Evolutionary conservation across 306 rosid species (phyloP).

Genomic region (Sphenostylis stenocarpa): DNA sequence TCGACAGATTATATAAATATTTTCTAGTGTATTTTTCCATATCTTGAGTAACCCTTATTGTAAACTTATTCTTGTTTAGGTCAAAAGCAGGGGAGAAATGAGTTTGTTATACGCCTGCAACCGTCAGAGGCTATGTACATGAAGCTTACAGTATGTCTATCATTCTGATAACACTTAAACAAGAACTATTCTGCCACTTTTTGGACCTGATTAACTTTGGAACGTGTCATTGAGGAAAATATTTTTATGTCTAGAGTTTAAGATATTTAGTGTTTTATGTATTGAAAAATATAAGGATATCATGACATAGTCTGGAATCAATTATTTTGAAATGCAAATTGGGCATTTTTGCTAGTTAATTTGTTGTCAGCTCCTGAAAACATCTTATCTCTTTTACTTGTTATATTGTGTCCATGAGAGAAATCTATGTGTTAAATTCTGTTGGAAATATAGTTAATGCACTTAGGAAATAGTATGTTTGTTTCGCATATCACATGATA

Average conservation of each 20-base stretch:
- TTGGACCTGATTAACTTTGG: slow-evolving; percentile 28
- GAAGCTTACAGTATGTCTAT: slow-evolving; percentile 70
- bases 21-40: slow-evolving; percentile 11
- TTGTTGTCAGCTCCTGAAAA: not conserved
- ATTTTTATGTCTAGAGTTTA: not conserved
- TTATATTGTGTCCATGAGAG: not conserved
- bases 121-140: slow-evolving; percentile 90
- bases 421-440: not conserved
- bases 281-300: not conserved
- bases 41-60: too few relatives aligned
- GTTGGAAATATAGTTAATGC: not conserved
- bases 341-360: slow-evolving; percentile 2
- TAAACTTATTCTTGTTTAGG: slow-evolving; percentile 52
- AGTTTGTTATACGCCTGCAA: slow-evolving; percentile 83
- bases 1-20: slow-evolving; percentile 2
- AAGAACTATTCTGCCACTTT: slow-evolving; percentile 25
- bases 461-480: not conserved
- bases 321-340: not conserved
- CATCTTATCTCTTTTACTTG: not conserved
- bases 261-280: slow-evolving; percentile 17
- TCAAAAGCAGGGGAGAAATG: slow-evolving; percentile 88
- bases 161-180: slow-evolving; percentile 11
- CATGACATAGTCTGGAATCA: not conserved
- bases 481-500: not conserved
- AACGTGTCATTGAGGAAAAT: not conserved